Evolutionary conservation across 371 early-diverging fungal species (phyloP).

Genomic region (Parasitella parasitica): DNA sequence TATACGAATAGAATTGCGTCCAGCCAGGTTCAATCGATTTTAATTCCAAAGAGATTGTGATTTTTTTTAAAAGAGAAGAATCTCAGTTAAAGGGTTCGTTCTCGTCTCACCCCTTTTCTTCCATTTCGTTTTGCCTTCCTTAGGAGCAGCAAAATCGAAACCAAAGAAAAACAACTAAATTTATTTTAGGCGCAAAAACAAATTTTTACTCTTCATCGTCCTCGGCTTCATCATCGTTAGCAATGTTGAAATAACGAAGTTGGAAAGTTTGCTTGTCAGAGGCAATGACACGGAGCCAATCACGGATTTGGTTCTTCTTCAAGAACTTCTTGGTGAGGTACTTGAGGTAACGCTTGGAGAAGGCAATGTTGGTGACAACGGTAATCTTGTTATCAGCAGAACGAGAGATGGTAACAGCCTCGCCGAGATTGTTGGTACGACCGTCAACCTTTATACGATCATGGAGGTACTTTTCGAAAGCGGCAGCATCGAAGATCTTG

Average conservation of each 20-base stretch:
- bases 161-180: not conserved
- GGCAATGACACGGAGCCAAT: constrained; percentile 97
- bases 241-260: constrained; percentile 95
- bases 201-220: constrained; percentile 53
- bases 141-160: not conserved
- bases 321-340: constrained; percentile 99
- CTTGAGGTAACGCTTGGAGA: constrained; percentile 99
- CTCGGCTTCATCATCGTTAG: constrained; percentile 82
- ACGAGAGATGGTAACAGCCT: constrained; percentile 83
- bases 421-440: constrained; percentile 94
- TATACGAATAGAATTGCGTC: not conserved
- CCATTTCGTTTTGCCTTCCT: not conserved
- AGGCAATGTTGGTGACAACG: constrained; percentile 75
- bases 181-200: constrained; percentile 7
- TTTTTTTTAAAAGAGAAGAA: constrained; percentile 19
- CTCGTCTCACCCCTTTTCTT: constrained; percentile 59
- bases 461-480: constrained; percentile 97
- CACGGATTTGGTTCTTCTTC: constrained; percentile 98
- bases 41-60: constrained; percentile 34
- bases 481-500: constrained; percentile 95
- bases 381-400: constrained; percentile 72
- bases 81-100: constrained; percentile 57
- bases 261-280: constrained; percentile 89
- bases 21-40: not conserved
- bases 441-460: constrained; percentile 98